Evolutionary conservation across 805 yeast species (phyloP), one percentile per base, ranked within the genome.

Genomic region (Metschnikowia gruessii): DNA sequence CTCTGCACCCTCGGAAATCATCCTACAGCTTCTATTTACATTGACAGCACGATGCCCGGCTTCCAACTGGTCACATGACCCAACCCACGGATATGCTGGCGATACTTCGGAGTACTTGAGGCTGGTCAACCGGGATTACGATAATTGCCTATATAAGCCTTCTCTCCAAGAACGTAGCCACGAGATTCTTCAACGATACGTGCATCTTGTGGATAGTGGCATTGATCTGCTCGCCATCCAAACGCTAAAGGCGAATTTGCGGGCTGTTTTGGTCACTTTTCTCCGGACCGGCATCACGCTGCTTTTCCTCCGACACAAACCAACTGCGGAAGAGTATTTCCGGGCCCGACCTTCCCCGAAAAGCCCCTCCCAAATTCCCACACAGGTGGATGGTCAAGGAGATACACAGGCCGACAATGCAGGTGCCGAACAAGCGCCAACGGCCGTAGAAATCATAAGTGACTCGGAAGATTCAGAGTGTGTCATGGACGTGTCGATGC

Each of bases 21-120:
- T 65, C 10, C 48, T 68, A 15, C 60, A 66, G 7, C 51, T 70
- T 6, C 43, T 71, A 18, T 44, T 69, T 24, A 68, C 75, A 2
- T 44, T 70, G 26, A 64, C 67, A 1, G 53, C 67, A 0, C 54
- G 72, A 32, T 46, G 57, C 36, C 61, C 66, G 10, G 51, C 45
- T 3, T 52, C 58, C 26, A 64, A 64, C 45, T 64, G 63, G 60
- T 56, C 64, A 11, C 51, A 52, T 17, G 51, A 50, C n/a, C 41
- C 41, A 13, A 46, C 57, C 32, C 65, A 54, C 9, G 61, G 61
- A 2, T 46, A 64, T 15, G 50, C 48, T 2, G 53, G 62, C 8
- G 49, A 60, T 17, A 43, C 59, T 5, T 50, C 55, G 6, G 62
- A 58, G 33, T 60, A 56, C 37, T 52, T 58, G 45, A 49, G 49